Percentiles rank a stretch among this genome's conserved stretches.
These are phyloP conservation scores for Metschnikowia colocasiae DNA, from an alignment of 805 yeast species.

Conservation along the genomic window DNA sequence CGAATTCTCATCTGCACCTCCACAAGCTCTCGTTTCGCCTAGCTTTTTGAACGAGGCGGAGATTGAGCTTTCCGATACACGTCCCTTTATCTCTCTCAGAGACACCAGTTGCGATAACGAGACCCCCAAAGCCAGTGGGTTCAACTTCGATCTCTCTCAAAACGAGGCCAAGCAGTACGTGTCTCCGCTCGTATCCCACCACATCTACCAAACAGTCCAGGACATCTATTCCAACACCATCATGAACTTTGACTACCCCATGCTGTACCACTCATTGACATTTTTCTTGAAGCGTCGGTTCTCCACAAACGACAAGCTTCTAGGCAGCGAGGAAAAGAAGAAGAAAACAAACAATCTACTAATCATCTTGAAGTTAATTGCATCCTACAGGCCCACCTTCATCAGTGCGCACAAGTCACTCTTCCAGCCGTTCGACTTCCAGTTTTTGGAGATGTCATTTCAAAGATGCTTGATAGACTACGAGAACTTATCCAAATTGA, in stretches of 20 bases:
- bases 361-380: slow-evolving; percentile 53
- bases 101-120: slow-evolving; percentile 17
- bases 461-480: slow-evolving; percentile 44
- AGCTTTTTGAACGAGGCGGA: slow-evolving; percentile 13
- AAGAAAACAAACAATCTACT: slow-evolving; percentile 32
- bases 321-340: slow-evolving; percentile 28
- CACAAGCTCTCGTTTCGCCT: slow-evolving; percentile 12
- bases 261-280: slow-evolving; percentile 58
- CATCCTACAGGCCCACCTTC: slow-evolving; percentile 69
- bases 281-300: slow-evolving; percentile 52
- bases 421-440: slow-evolving; percentile 62
- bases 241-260: slow-evolving; percentile 58
- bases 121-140: slow-evolving; percentile 10
- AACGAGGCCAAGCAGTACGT: slow-evolving; percentile 40
- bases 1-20: slow-evolving; percentile 19
- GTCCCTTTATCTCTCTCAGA: slow-evolving; percentile 43
- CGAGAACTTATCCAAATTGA: slow-evolving; percentile 43
- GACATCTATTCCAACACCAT: slow-evolving; percentile 46
- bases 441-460: slow-evolving; percentile 46
- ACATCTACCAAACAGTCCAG: slow-evolving; percentile 49
- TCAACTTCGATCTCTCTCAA: slow-evolving; percentile 11
- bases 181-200: slow-evolving; percentile 55
- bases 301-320: slow-evolving; percentile 43
- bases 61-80: slow-evolving; percentile 17
- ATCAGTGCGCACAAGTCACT: slow-evolving; percentile 71